Base-by-base conservation (phyloP, 2,329 filamentous ascomycete species). In the Claviceps sp. region DNA sequence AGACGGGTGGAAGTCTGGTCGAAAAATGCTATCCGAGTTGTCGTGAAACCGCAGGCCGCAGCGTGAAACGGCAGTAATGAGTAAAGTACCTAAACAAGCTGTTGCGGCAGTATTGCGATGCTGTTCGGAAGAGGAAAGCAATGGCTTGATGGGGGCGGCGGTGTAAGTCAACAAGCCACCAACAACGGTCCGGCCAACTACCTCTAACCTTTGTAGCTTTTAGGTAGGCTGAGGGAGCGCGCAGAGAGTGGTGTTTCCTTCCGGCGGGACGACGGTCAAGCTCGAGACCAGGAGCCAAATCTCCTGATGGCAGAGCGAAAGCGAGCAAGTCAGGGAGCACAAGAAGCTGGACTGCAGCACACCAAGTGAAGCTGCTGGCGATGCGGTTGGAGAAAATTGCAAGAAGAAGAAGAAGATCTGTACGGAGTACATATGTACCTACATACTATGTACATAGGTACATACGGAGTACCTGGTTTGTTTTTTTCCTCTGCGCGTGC, bases 101-200 rank as follows among this genome's bases (percentile, higher is more conserved):
- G 20, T 50, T 26, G 43, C n/a, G 43, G 36, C 14, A 22, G 14
- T 26, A 39, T 22, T 16, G 46, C 45, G 29, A 34, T 46, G 16
- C 22, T 26, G n/a, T 48, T 48, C 34, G 42, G 43, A 40, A 34
- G 48, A 7, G 16, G 20, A 26, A 40, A 26, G 46, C 46, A 13
- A 43, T 38, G 11, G 40, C 26, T 29, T 1, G 29, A 45, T n/a
- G 23, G 13, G 23, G 40, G 17, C 36, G 45, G 37, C 48, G 45
- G 52, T 55, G 45, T 53, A 56, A 55, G 50, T 55, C 44, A 11
- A 6, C 37, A 52, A 55, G 50, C 49, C 50, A 40, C 47, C 40
- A 47, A 42, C 29, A 23, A 23, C 23, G 49, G 23, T 39, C 16
- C 16, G 29, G 26, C 29, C 42, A 4, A 34, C 29, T 29, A 20